A percentile compares a stretch with the other conserved stretches of the same genome.
Conservation (phyloP, 495 filamentous ascomycete species). For the Aspergillus leporis region DNA sequence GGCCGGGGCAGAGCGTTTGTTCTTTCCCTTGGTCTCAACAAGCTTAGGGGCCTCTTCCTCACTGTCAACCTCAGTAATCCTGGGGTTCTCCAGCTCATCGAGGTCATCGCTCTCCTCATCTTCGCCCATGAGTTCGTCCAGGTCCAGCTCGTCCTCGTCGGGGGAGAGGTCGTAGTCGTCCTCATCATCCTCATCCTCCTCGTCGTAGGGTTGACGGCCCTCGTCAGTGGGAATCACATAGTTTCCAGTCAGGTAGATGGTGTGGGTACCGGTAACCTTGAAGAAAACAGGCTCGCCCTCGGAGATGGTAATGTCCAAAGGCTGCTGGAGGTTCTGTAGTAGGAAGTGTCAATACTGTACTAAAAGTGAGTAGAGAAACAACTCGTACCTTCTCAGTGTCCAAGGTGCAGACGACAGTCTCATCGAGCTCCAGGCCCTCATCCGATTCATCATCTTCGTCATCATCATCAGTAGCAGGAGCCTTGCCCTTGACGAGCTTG, state of each 20-base stretch:
- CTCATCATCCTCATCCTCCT: slow-evolving; percentile 66
- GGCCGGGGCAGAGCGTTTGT: slow-evolving; percentile 77
- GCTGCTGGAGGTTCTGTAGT: slow-evolving; percentile 83
- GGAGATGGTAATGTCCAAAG: slow-evolving; percentile 86
- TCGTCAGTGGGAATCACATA: slow-evolving; percentile 70
- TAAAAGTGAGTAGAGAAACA: background rate
- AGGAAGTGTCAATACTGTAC: slow-evolving; percentile 15
- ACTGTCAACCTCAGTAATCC: slow-evolving; percentile 80
- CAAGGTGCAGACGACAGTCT: slow-evolving; percentile 91
- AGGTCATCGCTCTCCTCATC: slow-evolving; percentile 84
- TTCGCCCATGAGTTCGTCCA: slow-evolving; percentile 53
- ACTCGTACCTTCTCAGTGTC: slow-evolving; percentile 73
- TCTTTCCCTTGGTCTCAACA: slow-evolving; percentile 74
- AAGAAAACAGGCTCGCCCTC: slow-evolving; percentile 90
- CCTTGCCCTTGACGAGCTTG: slow-evolving; percentile 78
- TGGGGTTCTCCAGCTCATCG: slow-evolving; percentile 72
- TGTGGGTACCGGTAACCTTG: slow-evolving; percentile 84
- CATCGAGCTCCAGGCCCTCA: slow-evolving; percentile 71
- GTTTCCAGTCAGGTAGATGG: slow-evolving; percentile 91
- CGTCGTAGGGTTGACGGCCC: slow-evolving; percentile 50
- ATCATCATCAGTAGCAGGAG: slow-evolving; percentile 68
- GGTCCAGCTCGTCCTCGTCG: slow-evolving; percentile 65
- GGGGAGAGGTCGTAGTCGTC: slow-evolving; percentile 82
- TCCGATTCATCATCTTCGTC: slow-evolving; percentile 63
- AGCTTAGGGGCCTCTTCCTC: slow-evolving; percentile 85